Conservation (phyloP, 768 basidiomycete species). For the Mycena albidolilacea region DNA sequence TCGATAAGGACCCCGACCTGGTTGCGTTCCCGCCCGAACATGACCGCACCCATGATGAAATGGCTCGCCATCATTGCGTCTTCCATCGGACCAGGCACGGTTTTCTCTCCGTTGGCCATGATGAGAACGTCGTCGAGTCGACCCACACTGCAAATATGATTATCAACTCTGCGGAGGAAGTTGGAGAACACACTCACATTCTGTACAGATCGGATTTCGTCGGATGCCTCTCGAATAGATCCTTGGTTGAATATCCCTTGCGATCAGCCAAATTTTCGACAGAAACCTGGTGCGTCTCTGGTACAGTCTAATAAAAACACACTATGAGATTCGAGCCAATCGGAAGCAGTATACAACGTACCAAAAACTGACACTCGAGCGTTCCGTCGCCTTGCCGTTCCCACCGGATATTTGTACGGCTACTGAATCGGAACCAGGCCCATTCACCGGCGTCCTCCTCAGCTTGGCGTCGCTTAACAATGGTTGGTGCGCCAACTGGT, state of each 20-base stretch:
- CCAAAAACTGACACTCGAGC: constrained; percentile 45
- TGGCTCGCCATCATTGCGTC: constrained; percentile 20
- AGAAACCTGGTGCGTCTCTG: neutral
- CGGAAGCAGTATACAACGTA: neutral
- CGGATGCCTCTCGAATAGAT: constrained; percentile 44
- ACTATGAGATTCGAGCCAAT: neutral
- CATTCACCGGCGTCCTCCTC: constrained; percentile 43
- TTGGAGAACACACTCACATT: neutral
- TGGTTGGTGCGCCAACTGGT: neutral
- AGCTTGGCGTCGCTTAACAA: constrained; percentile 28
- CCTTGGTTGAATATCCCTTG: constrained; percentile 32
- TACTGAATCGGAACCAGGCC: constrained; percentile 50
- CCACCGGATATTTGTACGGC: constrained; percentile 51
- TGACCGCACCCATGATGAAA: constrained; percentile 13
- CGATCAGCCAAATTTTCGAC: neutral
- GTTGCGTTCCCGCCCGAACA: constrained; percentile 31
- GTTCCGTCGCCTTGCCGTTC: constrained; percentile 52
- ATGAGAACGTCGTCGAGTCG: constrained; percentile 23
- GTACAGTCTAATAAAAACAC: neutral
- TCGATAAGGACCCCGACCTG: constrained; percentile 28
- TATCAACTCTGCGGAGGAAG: neutral
- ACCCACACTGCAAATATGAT: neutral
- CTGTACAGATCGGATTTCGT: neutral
- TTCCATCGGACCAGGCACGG: constrained; percentile 27
- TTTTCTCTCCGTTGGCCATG: constrained; percentile 20